phyloP scores from a whole-genome alignment of 495 filamentous ascomycete species.

The Aspergillus sparsus region DNA sequence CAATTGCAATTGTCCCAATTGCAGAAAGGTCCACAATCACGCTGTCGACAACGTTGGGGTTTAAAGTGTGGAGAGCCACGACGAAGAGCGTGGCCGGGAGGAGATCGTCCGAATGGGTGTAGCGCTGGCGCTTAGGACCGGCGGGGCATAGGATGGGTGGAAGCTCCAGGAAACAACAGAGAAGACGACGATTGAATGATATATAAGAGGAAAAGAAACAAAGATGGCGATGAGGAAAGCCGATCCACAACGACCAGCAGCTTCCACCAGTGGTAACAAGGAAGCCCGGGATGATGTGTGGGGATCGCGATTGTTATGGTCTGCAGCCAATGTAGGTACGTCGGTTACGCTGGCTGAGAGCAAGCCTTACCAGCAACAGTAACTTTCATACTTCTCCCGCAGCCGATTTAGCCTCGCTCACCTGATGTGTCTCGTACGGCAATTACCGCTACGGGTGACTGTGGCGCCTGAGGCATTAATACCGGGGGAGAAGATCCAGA shows the following conservation, averaged over 20 bases:
- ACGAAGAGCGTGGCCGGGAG: conserved; percentile 24
- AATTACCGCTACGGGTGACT: too few species aligned
- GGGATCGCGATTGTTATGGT: conserved; percentile 24
- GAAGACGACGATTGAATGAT: conserved; percentile 10
- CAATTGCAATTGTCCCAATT: conserved; percentile 22
- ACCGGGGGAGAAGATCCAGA: too few species aligned
- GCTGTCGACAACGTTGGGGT: conserved; percentile 6
- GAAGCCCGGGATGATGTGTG: conserved; percentile 18
- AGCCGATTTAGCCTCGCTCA: too few species aligned
- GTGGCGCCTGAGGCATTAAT: conserved; percentile 6
- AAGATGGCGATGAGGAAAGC: conserved; percentile 20
- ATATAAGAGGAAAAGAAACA: conserved; percentile 1
- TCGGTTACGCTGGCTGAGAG: conserved; percentile 12
- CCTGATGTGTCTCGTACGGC: too few species aligned
- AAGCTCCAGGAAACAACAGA: conserved; percentile 10
- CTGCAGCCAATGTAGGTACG: conserved; percentile 19
- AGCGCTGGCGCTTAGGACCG: conserved; percentile 49
- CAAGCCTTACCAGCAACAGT: too few species aligned
- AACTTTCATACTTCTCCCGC: too few species aligned
- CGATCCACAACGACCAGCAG: conserved; percentile 24
- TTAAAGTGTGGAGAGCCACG: conserved; percentile 14
- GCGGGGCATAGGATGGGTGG: conserved; percentile 36
- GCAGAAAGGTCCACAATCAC: background rate
- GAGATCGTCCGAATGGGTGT: conserved; percentile 33
- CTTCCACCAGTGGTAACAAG: conserved; percentile 19